These are phyloP conservation scores for Sarocladium oryzae DNA, from an alignment of 2,329 filamentous ascomycete genomes.

Conservation along the genomic window DNA sequence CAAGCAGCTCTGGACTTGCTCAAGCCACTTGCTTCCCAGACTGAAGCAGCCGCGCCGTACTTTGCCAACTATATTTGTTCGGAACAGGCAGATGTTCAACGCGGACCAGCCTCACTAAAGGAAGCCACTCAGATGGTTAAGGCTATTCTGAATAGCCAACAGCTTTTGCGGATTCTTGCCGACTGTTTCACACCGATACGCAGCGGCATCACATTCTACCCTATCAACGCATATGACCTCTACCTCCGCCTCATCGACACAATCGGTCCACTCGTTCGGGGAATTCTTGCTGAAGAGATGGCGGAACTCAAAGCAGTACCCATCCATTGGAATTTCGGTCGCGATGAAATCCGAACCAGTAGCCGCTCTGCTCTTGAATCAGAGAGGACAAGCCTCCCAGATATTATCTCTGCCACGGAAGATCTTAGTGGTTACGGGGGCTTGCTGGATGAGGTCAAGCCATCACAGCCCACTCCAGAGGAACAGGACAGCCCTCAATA, in stretches of 20 bases:
- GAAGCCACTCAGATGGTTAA: conserved; percentile 47
- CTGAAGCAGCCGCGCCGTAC: conserved; percentile 51
- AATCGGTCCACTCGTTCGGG: conserved; percentile 71
- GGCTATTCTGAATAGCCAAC: conserved; percentile 69
- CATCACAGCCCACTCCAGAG: conserved; percentile 29
- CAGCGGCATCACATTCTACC: conserved; percentile 59
- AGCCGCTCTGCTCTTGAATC: conserved; percentile 18
- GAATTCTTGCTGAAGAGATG: conserved; percentile 80
- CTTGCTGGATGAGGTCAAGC: conserved; percentile 14
- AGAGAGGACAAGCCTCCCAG: conserved; percentile 17
- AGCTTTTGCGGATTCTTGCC: conserved; percentile 67
- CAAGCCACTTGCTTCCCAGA: conserved; percentile 52
- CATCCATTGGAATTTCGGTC: conserved; percentile 50
- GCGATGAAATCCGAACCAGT: conserved; percentile 17
- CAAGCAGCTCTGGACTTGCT: conserved; percentile 64
- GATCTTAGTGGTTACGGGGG: conserved; percentile 11
- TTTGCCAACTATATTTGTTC: conserved; percentile 59
- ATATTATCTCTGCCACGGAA: conserved; percentile 26
- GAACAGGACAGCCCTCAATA: conserved; percentile 40
- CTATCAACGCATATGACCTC: conserved; percentile 78
- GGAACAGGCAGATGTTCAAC: conserved; percentile 24
- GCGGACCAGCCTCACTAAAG: background rate
- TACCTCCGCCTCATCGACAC: conserved; percentile 68
- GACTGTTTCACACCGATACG: conserved; percentile 65
- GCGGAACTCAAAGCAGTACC: conserved; percentile 41